Conservation (phyloP, 2,329 filamentous ascomycete species). For the Ambrosiella cleistominuta region DNA sequence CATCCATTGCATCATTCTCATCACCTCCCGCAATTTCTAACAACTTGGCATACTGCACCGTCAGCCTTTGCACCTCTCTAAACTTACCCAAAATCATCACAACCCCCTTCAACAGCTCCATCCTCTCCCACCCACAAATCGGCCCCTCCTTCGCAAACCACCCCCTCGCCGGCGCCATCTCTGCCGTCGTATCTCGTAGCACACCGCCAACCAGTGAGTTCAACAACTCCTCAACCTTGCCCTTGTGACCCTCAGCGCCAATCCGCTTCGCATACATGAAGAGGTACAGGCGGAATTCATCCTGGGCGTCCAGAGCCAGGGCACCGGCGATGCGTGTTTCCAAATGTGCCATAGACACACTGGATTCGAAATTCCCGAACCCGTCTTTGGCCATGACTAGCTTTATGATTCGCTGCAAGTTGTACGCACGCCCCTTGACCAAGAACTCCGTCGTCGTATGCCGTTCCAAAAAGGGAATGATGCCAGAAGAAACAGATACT, state of each 20-base stretch:
- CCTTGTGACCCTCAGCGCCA: conserved; percentile 69
- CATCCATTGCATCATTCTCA: conserved; percentile 20
- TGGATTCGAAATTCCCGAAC: conserved; percentile 80
- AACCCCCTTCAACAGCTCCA: conserved; percentile 74
- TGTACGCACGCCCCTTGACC: conserved; percentile 79
- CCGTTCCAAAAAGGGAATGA: conserved; percentile 82
- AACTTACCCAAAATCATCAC: conserved; percentile 77
- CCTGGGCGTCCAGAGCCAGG: conserved; percentile 63
- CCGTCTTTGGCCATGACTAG: conserved; percentile 73
- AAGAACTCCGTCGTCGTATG: conserved; percentile 89
- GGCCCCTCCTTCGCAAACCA: conserved; percentile 52
- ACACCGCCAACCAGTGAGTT: conserved; percentile 62
- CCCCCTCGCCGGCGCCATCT: conserved; percentile 22
- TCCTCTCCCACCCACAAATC: conserved; percentile 80
- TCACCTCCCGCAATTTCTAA: conserved; percentile 43
- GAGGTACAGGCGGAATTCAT: conserved; percentile 90
- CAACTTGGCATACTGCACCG: conserved; percentile 84
- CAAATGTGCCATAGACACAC: conserved; percentile 80
- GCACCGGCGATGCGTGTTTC: conserved; percentile 90
- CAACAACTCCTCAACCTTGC: conserved; percentile 85
- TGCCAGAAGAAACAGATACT: conserved; percentile 59
- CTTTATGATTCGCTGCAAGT: conserved; percentile 82
- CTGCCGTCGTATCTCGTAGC: conserved; percentile 36
- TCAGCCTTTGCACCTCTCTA: conserved; percentile 78
- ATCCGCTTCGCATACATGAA: conserved; percentile 96